Evolutionary conservation across 1,139 yeast species (phyloP), one percentile per base, ranked within the genome.

Genomic region (Candida frijolesensis): DNA sequence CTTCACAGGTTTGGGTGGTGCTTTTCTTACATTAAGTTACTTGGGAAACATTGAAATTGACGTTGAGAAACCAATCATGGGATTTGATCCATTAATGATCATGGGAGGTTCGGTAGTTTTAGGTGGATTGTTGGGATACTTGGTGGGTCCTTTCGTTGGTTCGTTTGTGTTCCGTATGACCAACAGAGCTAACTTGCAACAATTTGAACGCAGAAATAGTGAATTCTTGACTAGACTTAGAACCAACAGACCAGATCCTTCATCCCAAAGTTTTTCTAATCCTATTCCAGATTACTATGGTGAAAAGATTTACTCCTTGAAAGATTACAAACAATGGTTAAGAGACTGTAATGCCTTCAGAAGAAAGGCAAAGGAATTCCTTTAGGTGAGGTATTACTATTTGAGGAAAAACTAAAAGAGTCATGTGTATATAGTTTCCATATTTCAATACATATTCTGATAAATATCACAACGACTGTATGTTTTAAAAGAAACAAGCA

Each of bases 241-340:
- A 60, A 74, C 75, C 53, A 87, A 90, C 69, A 79, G 99, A 60
- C 97, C 92, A 41, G 96, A 94, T 69, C 97, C 99, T 11, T 81
- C 92, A n/a, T 84, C 89, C 49, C 97, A 91, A 71, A 84, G 92
- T 62, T 86, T 90, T 70, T 83, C 94, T 54, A 94, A 94, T 70
- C 99, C 98, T 10, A 96, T 94, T 42, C 97, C 98, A 16, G 99
- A 94, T 68, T 95, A 91, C 71, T 94, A 94, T 65, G 99, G 99
- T 33, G 99, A 94, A 71, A 89, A 89, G 70, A 92, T 94, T 56
- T 90, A 91, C 52, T 87, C 96, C 42, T 72, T 92, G 65, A 82
- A 84, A 61, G 94, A 85, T 59, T 94, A 94, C 71, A 87, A 91
- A 70, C 95, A 89, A 66, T 94, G 99, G 99, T 79, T 94, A 61